Percentiles rank a stretch among this genome's conserved stretches.
These are phyloP conservation scores for Panicum virgatum DNA, from an alignment of 202 grass and related monocot genomes.

Conservation along the genomic window DNA sequence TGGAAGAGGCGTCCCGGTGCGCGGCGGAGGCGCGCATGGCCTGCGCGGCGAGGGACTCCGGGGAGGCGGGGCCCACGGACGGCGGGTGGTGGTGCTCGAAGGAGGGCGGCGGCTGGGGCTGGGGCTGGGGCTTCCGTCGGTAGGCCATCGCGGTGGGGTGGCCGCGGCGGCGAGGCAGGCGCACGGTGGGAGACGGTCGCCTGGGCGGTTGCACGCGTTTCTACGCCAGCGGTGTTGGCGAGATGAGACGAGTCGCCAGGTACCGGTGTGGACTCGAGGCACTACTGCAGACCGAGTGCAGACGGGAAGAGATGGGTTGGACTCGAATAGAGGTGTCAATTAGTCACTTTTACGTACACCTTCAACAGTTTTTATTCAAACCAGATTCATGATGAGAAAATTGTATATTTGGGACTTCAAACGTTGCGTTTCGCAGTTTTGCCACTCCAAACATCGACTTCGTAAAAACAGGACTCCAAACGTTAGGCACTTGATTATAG, in stretches of 20 bases:
- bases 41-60: constrained; percentile 81
- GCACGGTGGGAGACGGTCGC: not conserved
- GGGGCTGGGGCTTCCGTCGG: constrained; percentile 46
- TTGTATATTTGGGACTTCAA: no score
- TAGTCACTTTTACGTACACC: no score
- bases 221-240: not conserved
- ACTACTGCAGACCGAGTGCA: not conserved
- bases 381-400: no score
- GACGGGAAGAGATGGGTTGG: not conserved
- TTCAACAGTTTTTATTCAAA: no score
- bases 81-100: constrained; percentile 34
- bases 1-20: constrained; percentile 89
- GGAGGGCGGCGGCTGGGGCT: constrained; percentile 12
- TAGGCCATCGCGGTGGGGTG: constrained; percentile 41
- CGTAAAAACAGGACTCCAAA: no score
- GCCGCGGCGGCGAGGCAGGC: constrained; percentile 20
- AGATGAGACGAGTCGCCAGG: not conserved
- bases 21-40: constrained; percentile 97
- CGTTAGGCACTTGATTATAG: no score
- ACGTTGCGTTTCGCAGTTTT: no score
- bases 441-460: no score
- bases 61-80: constrained; percentile 39
- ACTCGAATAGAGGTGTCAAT: no score
- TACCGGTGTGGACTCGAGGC: not conserved
- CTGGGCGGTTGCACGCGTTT: not conserved